Base-by-base conservation (phyloP, 192 early-diverging fungal genomes). In the Coemansia sp. region DNA sequence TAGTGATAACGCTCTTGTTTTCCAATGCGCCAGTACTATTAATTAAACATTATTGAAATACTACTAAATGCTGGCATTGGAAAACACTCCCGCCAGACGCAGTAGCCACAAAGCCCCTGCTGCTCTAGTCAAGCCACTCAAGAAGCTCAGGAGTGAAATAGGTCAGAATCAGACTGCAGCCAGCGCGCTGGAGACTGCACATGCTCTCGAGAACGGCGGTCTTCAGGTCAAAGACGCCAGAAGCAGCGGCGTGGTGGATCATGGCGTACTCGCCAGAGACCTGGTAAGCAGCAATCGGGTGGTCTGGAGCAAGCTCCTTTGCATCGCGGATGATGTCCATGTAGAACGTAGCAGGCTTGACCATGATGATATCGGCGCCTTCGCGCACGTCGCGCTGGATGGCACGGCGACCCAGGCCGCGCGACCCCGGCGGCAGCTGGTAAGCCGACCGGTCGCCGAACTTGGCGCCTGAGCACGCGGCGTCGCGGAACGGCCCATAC, bases 401-500 rank as follows among this genome's bases (percentile, higher is more conserved):
- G 7, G 97, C 97, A 19, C 97, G 88, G 48, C 93, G 88, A 4
- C 94, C 97, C 43, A 99, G 81, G 8, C 94, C 95, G 40, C 97
- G 91, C 13, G 94, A 88, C 22, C 87, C 87, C 4, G 91, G 87
- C 15, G 97, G 97, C 36, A 99, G 85, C 78, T 99, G 97, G 69
- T 99, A 99, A 62, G 93, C 93, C 41, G 91, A 90, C 63, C 97
- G 92, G 74, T 99, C 92, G 19, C 97, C 97, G 48, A 89, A 90
- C 49, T 87, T 68, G 12, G 97, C 95, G n/a, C 93, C 93, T 7
- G 95, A 97, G 65, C 94, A 89, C 19, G 94, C 95, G 9, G 95
- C 95, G 68, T 96, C 97, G 71, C 97, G 88, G 88, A 99, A 99
- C 1, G 97, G 97, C 0, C 97, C 97, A 76, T 99, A 99, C 76